Conservation (phyloP, 31 red algal species). For the Porphyra umbilicalis region DNA sequence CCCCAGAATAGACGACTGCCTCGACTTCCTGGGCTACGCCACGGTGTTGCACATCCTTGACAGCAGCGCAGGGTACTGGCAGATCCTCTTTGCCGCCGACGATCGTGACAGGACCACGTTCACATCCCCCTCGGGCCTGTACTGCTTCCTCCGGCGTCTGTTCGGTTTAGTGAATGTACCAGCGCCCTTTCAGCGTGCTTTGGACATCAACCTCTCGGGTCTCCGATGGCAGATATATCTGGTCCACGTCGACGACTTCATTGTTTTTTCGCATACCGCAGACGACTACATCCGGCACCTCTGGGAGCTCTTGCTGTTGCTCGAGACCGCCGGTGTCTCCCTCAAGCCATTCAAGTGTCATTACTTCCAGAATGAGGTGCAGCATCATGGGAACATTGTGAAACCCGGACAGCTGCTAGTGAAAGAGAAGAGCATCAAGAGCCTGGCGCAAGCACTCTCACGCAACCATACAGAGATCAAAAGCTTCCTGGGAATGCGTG, state of each 20-base stretch:
- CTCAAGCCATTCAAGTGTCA: not conserved
- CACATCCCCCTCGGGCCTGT: conserved; percentile 1
- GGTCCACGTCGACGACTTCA: too few relatives aligned
- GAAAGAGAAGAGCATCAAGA: not conserved
- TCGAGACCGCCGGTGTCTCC: not conserved
- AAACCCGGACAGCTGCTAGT: conserved; percentile 11
- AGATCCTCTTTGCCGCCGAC: too few relatives aligned
- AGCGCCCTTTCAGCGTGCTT: conserved; percentile 15
- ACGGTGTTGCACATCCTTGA: conserved; percentile 6
- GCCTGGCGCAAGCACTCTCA: not conserved
- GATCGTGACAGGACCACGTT: not conserved
- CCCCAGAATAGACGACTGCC: conserved; percentile 19
- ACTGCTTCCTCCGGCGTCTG: not conserved
- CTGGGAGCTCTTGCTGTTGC: not conserved
- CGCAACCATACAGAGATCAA: conserved; percentile 5
- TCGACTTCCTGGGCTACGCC: not conserved
- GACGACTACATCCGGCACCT: conserved; percentile 11
- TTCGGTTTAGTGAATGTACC: conserved; percentile 23
- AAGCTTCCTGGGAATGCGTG: conserved; percentile 2
- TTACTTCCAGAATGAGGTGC: not conserved
- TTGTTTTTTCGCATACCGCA: too few relatives aligned
- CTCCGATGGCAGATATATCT: too few relatives aligned
- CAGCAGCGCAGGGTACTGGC: too few relatives aligned
- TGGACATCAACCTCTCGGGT: conserved; percentile 13
- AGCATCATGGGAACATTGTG: conserved; percentile 5